Percentiles rank a stretch among this genome's conserved stretches.
Evolutionary conservation across 1,284 basidiomycete species (phyloP).

Genomic region (Chalciporus sp.): DNA sequence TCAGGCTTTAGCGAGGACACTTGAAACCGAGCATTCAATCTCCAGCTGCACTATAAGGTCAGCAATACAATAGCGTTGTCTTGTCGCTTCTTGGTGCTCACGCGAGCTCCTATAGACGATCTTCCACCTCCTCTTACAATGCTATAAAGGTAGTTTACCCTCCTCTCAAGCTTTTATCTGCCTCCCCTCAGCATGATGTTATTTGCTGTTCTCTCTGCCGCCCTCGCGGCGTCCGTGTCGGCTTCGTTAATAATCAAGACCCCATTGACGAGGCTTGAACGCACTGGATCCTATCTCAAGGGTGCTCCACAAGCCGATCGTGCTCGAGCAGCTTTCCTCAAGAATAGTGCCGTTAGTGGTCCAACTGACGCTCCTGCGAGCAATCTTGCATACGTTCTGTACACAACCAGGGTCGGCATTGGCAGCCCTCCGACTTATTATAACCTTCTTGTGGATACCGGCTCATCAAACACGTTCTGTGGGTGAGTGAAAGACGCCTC

Average conservation of each 20-base stretch:
- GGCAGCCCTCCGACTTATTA: conserved; percentile 27
- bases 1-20: too few relatives aligned
- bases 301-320: conserved; percentile 25
- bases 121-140: neutral
- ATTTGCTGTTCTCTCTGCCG: conserved; percentile 6
- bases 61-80: too few relatives aligned
- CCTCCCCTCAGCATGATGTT: conserved; percentile 17
- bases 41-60: too few relatives aligned
- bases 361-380: conserved; percentile 16
- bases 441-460: conserved; percentile 33
- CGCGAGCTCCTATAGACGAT: too few relatives aligned
- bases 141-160: conserved; percentile 5
- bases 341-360: neutral
- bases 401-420: conserved; percentile 26
- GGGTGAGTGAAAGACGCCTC: conserved; percentile 25
- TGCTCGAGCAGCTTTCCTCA: conserved; percentile 20
- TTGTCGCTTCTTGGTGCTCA: too few relatives aligned
- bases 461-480: conserved; percentile 37
- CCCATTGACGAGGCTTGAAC: conserved; percentile 15
- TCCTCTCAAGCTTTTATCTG: neutral
- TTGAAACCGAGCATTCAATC: too few relatives aligned
- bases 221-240: conserved; percentile 16
- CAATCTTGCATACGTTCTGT: conserved; percentile 23
- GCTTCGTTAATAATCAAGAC: conserved; percentile 11
- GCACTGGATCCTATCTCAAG: conserved; percentile 18